Percentiles rank a stretch among this genome's conserved stretches.
Evolutionary conservation across 345 rosid genomes (phyloP).

Genomic region (Rhizophora mangle): DNA sequence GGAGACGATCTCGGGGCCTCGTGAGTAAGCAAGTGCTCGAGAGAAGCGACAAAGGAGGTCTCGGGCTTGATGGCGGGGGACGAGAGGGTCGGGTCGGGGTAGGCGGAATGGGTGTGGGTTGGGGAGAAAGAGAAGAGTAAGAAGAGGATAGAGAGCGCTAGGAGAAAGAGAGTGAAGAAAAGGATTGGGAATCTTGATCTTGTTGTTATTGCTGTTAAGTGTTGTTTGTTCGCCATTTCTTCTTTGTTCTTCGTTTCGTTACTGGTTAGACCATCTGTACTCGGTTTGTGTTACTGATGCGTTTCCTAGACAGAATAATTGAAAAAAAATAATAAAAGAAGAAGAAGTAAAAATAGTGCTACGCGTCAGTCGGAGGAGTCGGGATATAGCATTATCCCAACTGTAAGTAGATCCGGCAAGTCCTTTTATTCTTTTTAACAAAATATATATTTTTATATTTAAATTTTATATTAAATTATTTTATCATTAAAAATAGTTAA

Average conservation of each 20-base stretch:
- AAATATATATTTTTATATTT: no score
- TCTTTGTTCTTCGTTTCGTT: not conserved
- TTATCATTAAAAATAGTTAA: no score
- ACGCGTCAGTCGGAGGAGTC: no score
- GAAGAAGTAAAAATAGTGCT: no score
- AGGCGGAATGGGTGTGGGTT: conserved; percentile 21
- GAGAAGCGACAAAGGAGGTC: conserved; percentile 74
- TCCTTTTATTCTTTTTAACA: no score
- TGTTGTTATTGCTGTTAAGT: not conserved
- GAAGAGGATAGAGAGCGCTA: conserved; percentile 25
- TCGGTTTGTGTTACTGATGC: no score
- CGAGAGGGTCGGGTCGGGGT: conserved; percentile 4
- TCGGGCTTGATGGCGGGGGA: conserved; percentile 21
- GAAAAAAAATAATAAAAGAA: no score
- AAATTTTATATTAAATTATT: no score
- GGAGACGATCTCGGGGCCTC: conserved; percentile 23
- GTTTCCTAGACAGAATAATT: no score
- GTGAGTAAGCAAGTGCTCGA: conserved; percentile 51
- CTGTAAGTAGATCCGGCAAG: no score
- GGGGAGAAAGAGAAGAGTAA: conserved; percentile 23
- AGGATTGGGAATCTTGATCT: conserved; percentile 45
- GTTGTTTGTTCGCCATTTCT: conserved; percentile 40
- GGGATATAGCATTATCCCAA: no score
- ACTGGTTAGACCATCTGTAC: no score
- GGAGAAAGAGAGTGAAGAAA: conserved; percentile 32